A percentile compares a stretch with the other conserved stretches of the same genome.
These are phyloP conservation scores for Coemansia sp. DNA, from an alignment of 192 early-diverging fungal species.

Conservation along the genomic window DNA sequence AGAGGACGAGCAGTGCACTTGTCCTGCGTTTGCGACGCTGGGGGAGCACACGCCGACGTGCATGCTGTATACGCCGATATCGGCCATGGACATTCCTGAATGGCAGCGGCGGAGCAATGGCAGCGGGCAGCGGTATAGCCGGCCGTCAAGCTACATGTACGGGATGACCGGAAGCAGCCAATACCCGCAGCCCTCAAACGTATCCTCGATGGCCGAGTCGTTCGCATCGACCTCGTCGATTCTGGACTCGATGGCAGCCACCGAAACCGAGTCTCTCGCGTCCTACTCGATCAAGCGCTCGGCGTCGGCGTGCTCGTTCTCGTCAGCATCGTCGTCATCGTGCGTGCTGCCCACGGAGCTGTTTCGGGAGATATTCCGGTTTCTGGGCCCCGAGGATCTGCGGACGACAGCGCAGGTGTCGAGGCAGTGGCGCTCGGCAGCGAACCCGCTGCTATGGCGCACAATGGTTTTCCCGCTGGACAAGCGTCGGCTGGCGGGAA, in stretches of 20 bases:
- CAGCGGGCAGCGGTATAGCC: constrained; percentile 15
- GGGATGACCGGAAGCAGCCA: constrained; percentile 28
- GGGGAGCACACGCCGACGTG: constrained; percentile 51
- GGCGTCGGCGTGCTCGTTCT: constrained; percentile 37
- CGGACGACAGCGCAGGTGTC: constrained; percentile 38
- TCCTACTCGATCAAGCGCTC: constrained; percentile 44
- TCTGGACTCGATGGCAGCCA: constrained; percentile 47
- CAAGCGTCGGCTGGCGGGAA: constrained; percentile 46
- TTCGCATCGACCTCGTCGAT: constrained; percentile 51
- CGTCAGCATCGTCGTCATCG: constrained; percentile 35
- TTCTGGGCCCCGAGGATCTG: constrained; percentile 33
- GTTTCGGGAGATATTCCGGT: constrained; percentile 37
- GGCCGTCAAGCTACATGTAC: constrained; percentile 44
- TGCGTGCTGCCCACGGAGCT: constrained; percentile 49
- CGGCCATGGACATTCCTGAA: constrained; percentile 40
- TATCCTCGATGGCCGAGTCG: constrained; percentile 49
- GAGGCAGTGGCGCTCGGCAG: constrained; percentile 48
- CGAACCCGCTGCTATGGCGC: constrained; percentile 49
- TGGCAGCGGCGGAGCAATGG: constrained; percentile 31
- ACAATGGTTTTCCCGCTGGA: constrained; percentile 51
- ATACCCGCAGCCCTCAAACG: constrained; percentile 42
- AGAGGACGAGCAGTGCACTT: constrained; percentile 48
- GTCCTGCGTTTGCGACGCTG: constrained; percentile 32
- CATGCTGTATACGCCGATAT: constrained; percentile 48
- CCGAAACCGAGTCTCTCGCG: constrained; percentile 44